phyloP scores from a whole-genome alignment of 1,139 yeast genomes.

The Candida anutae region DNA sequence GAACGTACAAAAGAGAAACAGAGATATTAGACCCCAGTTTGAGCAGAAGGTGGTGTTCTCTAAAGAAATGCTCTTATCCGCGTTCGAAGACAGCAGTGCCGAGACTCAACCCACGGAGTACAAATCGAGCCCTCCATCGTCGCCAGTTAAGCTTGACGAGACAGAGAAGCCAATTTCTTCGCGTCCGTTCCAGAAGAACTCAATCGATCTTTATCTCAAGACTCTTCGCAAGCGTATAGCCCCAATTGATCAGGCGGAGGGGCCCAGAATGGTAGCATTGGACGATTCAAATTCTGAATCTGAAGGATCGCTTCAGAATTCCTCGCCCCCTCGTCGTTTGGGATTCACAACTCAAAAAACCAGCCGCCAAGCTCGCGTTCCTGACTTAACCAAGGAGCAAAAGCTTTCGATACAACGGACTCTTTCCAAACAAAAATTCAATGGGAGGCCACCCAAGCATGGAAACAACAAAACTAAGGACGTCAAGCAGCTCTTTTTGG shows the following conservation, averaged over 20 bases:
- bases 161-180: constrained; percentile 3
- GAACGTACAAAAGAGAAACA: constrained; percentile 28
- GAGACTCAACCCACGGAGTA: constrained; percentile 5
- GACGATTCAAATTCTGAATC: constrained; percentile 18
- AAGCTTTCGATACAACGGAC: constrained; percentile 22
- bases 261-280: constrained; percentile 12
- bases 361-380: constrained; percentile 19
- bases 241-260: constrained; percentile 6
- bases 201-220: constrained; percentile 17
- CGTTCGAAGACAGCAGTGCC: constrained; percentile 16
- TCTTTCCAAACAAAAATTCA: constrained; percentile 32
- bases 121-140: constrained; percentile 26
- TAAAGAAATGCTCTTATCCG: constrained; percentile 24
- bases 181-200: constrained; percentile 15
- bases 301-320: constrained; percentile 5
- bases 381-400: constrained; percentile 30
- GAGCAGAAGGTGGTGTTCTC: constrained; percentile 22
- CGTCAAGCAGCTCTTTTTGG: constrained; percentile 1
- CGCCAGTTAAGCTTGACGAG: constrained; percentile 19
- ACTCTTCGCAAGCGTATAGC: constrained; percentile 16
- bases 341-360: too few relatives aligned
- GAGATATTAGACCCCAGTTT: constrained; percentile 28
- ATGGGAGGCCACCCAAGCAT: constrained; percentile 11
- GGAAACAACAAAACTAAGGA: background rate
- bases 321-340: too few relatives aligned